Percentiles rank a stretch among this genome's conserved stretches.
phyloP scores from a whole-genome alignment of 2,329 filamentous ascomycete genomes.

The Exophiala phaeomuriformis region DNA sequence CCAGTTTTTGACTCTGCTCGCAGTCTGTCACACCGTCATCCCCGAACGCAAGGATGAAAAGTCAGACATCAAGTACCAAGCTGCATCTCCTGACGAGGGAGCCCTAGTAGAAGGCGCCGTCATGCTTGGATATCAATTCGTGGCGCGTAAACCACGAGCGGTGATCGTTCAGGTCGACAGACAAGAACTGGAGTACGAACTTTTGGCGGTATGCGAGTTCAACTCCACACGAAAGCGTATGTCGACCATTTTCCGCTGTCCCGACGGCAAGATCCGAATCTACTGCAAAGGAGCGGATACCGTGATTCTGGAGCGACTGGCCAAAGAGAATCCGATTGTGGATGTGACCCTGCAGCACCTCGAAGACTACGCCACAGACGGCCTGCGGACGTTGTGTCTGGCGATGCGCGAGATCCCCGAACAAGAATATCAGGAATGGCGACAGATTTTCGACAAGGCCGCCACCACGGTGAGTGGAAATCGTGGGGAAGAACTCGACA shows the following conservation, averaged over 20 bases:
- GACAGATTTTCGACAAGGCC: conserved; percentile 75
- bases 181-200: conserved; percentile 70
- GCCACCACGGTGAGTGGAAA: conserved; percentile 86
- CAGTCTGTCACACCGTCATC: conserved; percentile 95
- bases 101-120: conserved; percentile 92
- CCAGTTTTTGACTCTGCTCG: conserved; percentile 78
- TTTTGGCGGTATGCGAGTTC: conserved; percentile 96
- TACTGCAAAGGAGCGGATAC: conserved; percentile 98
- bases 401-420: conserved; percentile 91
- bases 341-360: conserved; percentile 87
- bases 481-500: conserved; percentile 89
- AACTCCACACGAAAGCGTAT: conserved; percentile 96
- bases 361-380: conserved; percentile 97
- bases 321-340: conserved; percentile 73
- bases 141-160: conserved; percentile 77
- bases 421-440: conserved; percentile 82
- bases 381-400: conserved; percentile 85
- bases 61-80: conserved; percentile 90
- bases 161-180: conserved; percentile 77
- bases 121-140: conserved; percentile 77
- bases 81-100: conserved; percentile 92
- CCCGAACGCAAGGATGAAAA: conserved; percentile 78
- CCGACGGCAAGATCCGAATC: conserved; percentile 85
- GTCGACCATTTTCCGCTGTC: conserved; percentile 94
- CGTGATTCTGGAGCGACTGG: conserved; percentile 86